phyloP scores from a whole-genome alignment of 2,329 filamentous ascomycete genomes.

The Scolecobasidium constrictum region DNA sequence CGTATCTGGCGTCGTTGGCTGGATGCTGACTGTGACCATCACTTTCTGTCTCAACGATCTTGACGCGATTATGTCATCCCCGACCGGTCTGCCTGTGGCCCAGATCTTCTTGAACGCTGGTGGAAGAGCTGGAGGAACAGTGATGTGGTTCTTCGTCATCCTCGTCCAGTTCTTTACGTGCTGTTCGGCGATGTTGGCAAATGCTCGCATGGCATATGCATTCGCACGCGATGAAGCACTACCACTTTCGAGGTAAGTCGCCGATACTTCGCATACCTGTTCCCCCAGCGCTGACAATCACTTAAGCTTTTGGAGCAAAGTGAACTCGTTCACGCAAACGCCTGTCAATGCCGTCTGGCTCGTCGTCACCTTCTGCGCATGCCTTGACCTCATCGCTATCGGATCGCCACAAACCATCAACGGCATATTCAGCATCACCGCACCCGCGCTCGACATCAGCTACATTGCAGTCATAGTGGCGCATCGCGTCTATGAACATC shows the following conservation, averaged over 20 bases:
- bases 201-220: conserved; percentile 52
- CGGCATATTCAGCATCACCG: conserved; percentile 37
- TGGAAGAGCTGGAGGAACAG: conserved; percentile 43
- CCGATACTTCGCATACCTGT: not conserved
- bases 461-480: conserved; percentile 52
- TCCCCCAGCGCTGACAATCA: not conserved
- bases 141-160: conserved; percentile 52
- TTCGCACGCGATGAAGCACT: conserved; percentile 49
- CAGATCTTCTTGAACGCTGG: conserved; percentile 49
- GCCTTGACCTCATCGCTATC: conserved; percentile 41
- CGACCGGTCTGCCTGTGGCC: conserved; percentile 50
- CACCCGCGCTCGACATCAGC: conserved; percentile 38
- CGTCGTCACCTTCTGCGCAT: conserved; percentile 46
- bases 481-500: conserved; percentile 41
- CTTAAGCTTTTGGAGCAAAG: conserved; percentile 37
- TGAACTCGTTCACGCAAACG: conserved; percentile 44
- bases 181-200: conserved; percentile 52
- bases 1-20: conserved; percentile 49
- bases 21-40: conserved; percentile 51
- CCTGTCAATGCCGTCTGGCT: conserved; percentile 55
- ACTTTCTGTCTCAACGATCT: conserved; percentile 52
- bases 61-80: conserved; percentile 43
- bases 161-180: conserved; percentile 56
- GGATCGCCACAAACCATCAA: conserved; percentile 40
- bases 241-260: conserved; percentile 44